Percentiles rank a stretch among this genome's conserved stretches.
Conservation (phyloP, 2,329 filamentous ascomycete genomes). For the Calycina marina region DNA sequence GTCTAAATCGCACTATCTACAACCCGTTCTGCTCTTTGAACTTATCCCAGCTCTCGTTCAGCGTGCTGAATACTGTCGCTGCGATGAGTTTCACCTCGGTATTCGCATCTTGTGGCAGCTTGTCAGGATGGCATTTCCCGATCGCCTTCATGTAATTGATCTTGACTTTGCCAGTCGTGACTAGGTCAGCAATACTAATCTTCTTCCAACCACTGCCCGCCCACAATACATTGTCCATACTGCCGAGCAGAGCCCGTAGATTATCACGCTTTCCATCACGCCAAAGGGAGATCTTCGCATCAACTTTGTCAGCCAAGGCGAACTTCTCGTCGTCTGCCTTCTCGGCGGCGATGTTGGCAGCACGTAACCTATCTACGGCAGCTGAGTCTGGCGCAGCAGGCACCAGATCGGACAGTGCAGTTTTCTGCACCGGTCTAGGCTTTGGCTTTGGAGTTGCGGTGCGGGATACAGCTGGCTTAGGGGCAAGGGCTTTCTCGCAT, state of each 20-base stretch:
- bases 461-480: conserved; percentile 39
- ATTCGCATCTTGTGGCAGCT: conserved; percentile 52
- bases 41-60: conserved; percentile 62
- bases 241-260: conserved; percentile 71
- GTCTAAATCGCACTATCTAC: too few species aligned
- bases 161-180: conserved; percentile 91
- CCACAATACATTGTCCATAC: conserved; percentile 83
- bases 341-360: conserved; percentile 74
- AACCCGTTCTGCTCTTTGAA: conserved; percentile 56
- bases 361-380: conserved; percentile 69
- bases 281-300: conserved; percentile 67
- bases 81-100: conserved; percentile 54
- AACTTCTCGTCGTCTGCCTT: conserved; percentile 87
- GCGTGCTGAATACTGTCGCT: conserved; percentile 48
- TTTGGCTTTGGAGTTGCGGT: conserved; percentile 30
- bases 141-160: conserved; percentile 98
- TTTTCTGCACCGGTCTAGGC: conserved; percentile 26
- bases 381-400: conserved; percentile 39
- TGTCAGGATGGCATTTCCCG: conserved; percentile 95
- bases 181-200: conserved; percentile 82
- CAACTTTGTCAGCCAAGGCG: conserved; percentile 71
- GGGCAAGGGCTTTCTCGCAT: conserved; percentile 74
- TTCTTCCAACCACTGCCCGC: conserved; percentile 91
- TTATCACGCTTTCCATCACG: conserved; percentile 88
- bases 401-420: conserved; percentile 28